Percentiles rank a stretch among this genome's conserved stretches.
Conservation (phyloP, 208 protist genomes). For the Leishmania martiniquensis region DNA sequence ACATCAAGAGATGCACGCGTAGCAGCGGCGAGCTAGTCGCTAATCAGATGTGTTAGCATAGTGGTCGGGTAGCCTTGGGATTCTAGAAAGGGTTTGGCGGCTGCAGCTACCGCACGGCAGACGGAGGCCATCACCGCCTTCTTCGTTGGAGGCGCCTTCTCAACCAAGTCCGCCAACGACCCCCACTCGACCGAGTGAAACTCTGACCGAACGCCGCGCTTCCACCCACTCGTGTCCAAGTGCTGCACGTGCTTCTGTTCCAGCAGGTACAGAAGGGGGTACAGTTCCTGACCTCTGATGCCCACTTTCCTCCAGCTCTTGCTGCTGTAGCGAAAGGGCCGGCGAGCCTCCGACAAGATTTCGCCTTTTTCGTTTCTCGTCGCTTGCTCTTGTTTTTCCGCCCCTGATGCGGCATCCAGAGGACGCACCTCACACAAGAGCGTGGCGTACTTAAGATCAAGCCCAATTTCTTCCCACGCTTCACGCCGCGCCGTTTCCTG, state of each 20-base stretch:
- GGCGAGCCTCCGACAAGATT: constrained; percentile 18
- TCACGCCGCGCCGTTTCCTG: constrained; percentile 42
- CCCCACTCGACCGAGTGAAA: constrained; percentile 34
- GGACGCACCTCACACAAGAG: constrained; percentile 37
- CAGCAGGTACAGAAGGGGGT: constrained; percentile 42
- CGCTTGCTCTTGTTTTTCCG: not conserved
- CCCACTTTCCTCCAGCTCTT: constrained; percentile 51
- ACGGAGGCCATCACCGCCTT: constrained; percentile 33
- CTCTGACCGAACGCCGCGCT: constrained; percentile 22
- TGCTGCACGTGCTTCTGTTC: not conserved
- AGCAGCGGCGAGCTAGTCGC: too few relatives aligned
- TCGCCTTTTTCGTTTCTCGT: constrained; percentile 10
- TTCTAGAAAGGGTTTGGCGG: constrained; percentile 4
- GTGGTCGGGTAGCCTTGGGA: not conserved
- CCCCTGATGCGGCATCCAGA: too few relatives aligned
- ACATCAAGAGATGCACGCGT: not conserved
- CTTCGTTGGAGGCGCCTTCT: constrained; percentile 39
- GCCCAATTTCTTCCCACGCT: constrained; percentile 49
- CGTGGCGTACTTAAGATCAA: constrained; percentile 19
- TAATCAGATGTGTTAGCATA: not conserved
- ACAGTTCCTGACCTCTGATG: constrained; percentile 54
- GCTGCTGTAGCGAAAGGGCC: constrained; percentile 44
- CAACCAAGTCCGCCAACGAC: constrained; percentile 24
- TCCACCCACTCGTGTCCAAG: not conserved
- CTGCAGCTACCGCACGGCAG: constrained; percentile 28